Evolutionary conservation across 2,329 filamentous ascomycete species (phyloP).

Genomic region (Amylocarpus encephaloides): DNA sequence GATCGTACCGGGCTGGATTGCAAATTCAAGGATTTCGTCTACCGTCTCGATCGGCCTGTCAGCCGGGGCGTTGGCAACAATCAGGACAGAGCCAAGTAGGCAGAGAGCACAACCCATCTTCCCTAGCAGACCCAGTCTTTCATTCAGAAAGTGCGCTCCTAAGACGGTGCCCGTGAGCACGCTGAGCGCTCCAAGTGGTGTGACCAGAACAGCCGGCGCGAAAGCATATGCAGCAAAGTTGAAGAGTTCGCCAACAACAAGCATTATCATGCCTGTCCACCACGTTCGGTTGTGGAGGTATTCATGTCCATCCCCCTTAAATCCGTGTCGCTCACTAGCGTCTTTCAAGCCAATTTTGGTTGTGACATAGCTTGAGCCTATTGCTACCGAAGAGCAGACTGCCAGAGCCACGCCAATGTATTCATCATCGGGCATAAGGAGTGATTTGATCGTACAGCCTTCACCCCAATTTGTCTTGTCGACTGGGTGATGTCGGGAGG

Average conservation of each 20-base stretch:
- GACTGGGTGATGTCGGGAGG: too few species aligned
- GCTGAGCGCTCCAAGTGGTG: slow-evolving; percentile 84
- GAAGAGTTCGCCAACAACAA: slow-evolving; percentile 87
- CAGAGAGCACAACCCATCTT: slow-evolving; percentile 95
- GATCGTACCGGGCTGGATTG: slow-evolving; percentile 75
- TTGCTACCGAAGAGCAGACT: slow-evolving; percentile 67
- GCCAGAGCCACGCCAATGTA: slow-evolving; percentile 71
- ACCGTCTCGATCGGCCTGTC: slow-evolving; percentile 88
- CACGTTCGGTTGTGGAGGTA: slow-evolving; percentile 90
- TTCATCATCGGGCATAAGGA: slow-evolving; percentile 14
- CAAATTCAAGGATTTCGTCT: slow-evolving; percentile 84
- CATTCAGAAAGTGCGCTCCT: slow-evolving; percentile 88
- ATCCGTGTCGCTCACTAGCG: slow-evolving; percentile 84
- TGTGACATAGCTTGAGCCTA: slow-evolving; percentile 92
- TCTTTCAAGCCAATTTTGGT: slow-evolving; percentile 97
- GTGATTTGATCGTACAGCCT: too few species aligned
- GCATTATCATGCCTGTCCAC: slow-evolving; percentile 89
- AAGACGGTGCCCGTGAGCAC: slow-evolving; percentile 92
- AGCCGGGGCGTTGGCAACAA: slow-evolving; percentile 91
- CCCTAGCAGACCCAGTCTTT: slow-evolving; percentile 79
- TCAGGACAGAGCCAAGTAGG: slow-evolving; percentile 91
- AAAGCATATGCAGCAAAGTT: slow-evolving; percentile 99
- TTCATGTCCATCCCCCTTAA: slow-evolving; percentile 91
- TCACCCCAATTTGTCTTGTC: too few species aligned
- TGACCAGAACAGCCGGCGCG: slow-evolving; percentile 96